These are phyloP conservation scores for Didymella lethalis DNA, from an alignment of 2,329 filamentous ascomycete species.

Conservation along the genomic window DNA sequence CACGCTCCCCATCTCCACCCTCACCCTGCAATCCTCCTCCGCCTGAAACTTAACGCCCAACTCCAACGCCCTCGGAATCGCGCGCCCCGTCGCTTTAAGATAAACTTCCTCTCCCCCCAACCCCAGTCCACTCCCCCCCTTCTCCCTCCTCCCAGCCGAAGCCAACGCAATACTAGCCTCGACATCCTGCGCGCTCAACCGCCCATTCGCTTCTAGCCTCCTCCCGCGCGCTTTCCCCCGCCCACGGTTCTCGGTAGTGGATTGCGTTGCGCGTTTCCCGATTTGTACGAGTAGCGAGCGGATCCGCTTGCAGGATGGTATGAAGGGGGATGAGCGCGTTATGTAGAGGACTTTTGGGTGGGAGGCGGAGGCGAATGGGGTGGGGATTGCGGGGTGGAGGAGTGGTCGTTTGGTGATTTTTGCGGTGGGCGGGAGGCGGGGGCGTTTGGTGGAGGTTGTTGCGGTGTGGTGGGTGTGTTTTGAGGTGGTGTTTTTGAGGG, in stretches of 20 bases:
- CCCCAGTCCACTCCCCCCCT: slow-evolving; percentile 9
- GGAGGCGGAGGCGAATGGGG: slow-evolving; percentile 58
- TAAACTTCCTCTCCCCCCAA: slow-evolving; percentile 60
- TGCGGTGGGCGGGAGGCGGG: slow-evolving; percentile 49
- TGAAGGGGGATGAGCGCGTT: slow-evolving; percentile 67
- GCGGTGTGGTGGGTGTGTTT: not conserved
- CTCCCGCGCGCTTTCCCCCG: not conserved
- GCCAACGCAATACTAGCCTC: slow-evolving; percentile 35
- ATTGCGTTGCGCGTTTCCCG: slow-evolving; percentile 59
- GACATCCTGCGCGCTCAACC: slow-evolving; percentile 41
- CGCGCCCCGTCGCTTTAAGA: slow-evolving; percentile 71
- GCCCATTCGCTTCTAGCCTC: slow-evolving; percentile 31
- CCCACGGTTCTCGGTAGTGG: slow-evolving; percentile 14
- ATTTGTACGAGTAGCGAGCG: slow-evolving; percentile 68
- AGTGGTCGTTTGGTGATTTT: slow-evolving; percentile 65
- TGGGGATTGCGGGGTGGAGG: slow-evolving; percentile 63
- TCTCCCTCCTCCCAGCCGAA: slow-evolving; percentile 27
- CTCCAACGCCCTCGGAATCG: slow-evolving; percentile 69
- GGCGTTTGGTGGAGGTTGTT: slow-evolving; percentile 5
- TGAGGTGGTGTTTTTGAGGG: not conserved
- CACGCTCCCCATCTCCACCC: slow-evolving; percentile 68
- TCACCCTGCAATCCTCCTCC: slow-evolving; percentile 66
- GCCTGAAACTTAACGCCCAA: slow-evolving; percentile 72
- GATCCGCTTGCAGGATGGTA: slow-evolving; percentile 71
- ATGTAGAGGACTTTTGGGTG: slow-evolving; percentile 71